phyloP scores from a whole-genome alignment of 202 grass and related monocot genomes.

The Zoysia matrella region DNA sequence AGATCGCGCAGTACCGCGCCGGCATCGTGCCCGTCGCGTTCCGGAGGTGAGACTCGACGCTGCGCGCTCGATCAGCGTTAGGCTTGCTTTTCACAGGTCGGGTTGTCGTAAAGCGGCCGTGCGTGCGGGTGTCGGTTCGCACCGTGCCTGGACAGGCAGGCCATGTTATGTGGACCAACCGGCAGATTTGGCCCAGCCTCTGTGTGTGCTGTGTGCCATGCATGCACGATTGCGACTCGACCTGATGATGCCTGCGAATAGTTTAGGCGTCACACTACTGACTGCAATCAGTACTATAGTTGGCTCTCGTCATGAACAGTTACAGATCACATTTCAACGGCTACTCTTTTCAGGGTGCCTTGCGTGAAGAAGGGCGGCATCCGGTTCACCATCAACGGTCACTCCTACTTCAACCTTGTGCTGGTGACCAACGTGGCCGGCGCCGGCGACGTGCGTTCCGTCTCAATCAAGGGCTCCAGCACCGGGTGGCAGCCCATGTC shows the following conservation, averaged over 20 bases:
- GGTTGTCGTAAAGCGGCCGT: no score
- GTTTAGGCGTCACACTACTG: conserved; percentile 12
- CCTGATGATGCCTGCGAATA: background rate
- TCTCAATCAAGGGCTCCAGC: no score
- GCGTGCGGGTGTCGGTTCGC: no score
- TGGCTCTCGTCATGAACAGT: no score
- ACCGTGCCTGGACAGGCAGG: background rate
- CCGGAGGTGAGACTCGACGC: conserved; percentile 54
- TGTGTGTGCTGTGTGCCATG: conserved; percentile 19
- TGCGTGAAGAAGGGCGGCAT: no score
- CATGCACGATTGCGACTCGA: conserved; percentile 27
- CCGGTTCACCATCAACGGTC: conserved; percentile 93
- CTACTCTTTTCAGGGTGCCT: conserved; percentile 50
- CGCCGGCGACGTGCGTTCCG: no score
- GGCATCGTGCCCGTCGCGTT: conserved; percentile 4
- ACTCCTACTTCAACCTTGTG: conserved; percentile 94
- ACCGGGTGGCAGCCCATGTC: conserved; percentile 85
- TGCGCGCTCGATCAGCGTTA: no score
- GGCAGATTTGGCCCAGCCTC: background rate
- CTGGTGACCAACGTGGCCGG: conserved; percentile 85
- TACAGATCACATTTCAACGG: background rate
- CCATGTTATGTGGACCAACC: conserved; percentile 29
- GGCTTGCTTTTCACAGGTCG: no score
- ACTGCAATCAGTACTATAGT: background rate
- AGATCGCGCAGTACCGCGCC: no score